Evolutionary conservation across 2,329 filamentous ascomycete genomes (phyloP), one percentile per base, ranked within the genome.

Genomic region (Sporothrix humicola): DNA sequence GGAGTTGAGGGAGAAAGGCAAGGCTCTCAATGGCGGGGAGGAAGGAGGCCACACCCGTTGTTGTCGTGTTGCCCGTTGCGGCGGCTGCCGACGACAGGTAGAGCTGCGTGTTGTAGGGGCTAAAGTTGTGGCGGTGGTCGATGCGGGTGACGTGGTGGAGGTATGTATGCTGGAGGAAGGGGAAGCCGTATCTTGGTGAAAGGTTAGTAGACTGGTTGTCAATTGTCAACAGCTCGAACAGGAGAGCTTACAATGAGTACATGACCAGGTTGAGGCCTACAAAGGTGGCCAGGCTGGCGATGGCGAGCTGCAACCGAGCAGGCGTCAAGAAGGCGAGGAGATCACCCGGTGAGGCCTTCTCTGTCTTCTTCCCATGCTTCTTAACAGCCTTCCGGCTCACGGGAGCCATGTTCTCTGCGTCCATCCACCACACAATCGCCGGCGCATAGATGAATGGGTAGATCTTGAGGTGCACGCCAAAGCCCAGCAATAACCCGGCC

Each of bases 61-160:
- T 20, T 20, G 20, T 9, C n/a, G 37, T 20, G 23, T 54, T 54
- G 48, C 7, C 26, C 6, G 82, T 78, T 1, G 81, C 78, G 0
- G 84, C 81, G 0, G 85, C 82, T 1, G 93, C 90, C 0, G 96
- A 97, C 69, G 91, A 91, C 58, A 97, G 88, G 81, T 99, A 97
- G 2, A 99, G 88, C 8, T 98, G 87, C 0, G 91, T 93, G 81
- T 97, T 98, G 86, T 98, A 99, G 1, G 94, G 93, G 10, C 95
- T 98, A 84, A 99, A 99, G 84, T 99, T 99, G 84, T 99, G 96
- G 15, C 96, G 92, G 82, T 99, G 96, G 81, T 99, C 96, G 81
- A 97, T 92, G 74, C 96, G 92, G 4, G 92, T 94, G 75, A 98
- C 85, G 81, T 99, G 96, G 83, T 99, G 95, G 74, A 97, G 87